Evolutionary conservation across 257 asterid genomes (phyloP), one percentile per base, ranked within the genome.

Genomic region (Solanum etuberosum): DNA sequence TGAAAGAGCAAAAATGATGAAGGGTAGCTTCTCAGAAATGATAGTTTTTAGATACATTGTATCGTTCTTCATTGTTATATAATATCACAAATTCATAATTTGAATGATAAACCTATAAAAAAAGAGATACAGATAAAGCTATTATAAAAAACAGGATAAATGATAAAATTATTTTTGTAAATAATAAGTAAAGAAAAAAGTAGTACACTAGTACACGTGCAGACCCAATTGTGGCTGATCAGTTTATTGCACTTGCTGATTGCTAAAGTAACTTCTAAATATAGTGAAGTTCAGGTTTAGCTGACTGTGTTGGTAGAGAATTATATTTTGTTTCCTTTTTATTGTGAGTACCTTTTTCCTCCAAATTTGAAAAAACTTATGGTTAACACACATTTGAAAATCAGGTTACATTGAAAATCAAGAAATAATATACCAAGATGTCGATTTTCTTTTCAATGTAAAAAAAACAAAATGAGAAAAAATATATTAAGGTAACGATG

Each of bases 201-300:
- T 68, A 97, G 98, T 93, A 97, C 99, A 31, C 98, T 95, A n/a
- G n/a, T n/a, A n/a, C n/a, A n/a, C n/a, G n/a, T 29, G 98, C 98
- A 38, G 99, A 97, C 27, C 98, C 99, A 23, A 89, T 92, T 9
- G 98, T 97, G 43, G 98, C 95, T 67, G 97, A 94, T 88, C 96
- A 97, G 92, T 98, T 97, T 43, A 97, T 95, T 76, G 91, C 89
- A 82, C 97, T 97, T 57, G 95, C 98, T 34, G 98, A 95, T 86
- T 38, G 85, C 88, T 96, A 89, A 63, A 70, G 20, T 51, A 59
- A 51, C 67, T n/a, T 48, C 67, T 20, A 82, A 31, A 23, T 82
- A 14, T 18, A 31, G 67, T 48, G 29, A 82, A 82, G 67, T 46
- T 82, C 81, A 72, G 46, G 81, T 72, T 35, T 72, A 34, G 48